Conservation (phyloP, 2,329 filamentous ascomycete species). For the Aureobasidium uvarum region DNA sequence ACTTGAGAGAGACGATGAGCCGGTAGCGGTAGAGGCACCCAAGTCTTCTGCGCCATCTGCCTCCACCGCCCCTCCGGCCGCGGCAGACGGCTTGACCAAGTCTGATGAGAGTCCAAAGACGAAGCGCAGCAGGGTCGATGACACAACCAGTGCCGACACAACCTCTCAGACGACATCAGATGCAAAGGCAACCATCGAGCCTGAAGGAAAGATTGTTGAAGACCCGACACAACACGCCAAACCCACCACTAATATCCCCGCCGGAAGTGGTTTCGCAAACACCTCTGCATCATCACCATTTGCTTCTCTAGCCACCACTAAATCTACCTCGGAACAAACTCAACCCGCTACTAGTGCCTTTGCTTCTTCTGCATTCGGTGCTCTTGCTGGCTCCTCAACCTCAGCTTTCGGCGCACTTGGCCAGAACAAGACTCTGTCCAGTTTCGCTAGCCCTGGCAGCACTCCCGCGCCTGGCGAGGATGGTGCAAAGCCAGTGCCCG, state of each 20-base stretch:
- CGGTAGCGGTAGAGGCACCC: not conserved
- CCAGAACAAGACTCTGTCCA: constrained; percentile 33
- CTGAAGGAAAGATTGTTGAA: constrained; percentile 30
- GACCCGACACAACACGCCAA: constrained; percentile 32
- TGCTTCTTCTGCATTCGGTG: constrained; percentile 48
- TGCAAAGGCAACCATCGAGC: constrained; percentile 23
- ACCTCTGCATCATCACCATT: constrained; percentile 51
- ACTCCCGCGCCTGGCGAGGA: constrained; percentile 23
- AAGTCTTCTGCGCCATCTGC: constrained; percentile 28
- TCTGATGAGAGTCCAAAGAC: constrained; percentile 48
- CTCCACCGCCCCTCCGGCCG: constrained; percentile 3
- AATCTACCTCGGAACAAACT: constrained; percentile 37
- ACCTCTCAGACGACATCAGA: constrained; percentile 22
- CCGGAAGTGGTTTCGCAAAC: constrained; percentile 47
- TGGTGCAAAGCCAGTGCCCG: constrained; percentile 20
- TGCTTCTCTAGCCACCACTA: constrained; percentile 43
- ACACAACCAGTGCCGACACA: constrained; percentile 26
- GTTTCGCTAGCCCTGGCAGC: constrained; percentile 33
- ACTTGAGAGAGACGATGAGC: constrained; percentile 11
- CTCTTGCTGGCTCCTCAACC: constrained; percentile 42
- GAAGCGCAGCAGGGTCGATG: constrained; percentile 46
- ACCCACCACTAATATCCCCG: constrained; percentile 35
- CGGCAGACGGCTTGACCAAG: constrained; percentile 30
- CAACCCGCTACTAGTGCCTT: constrained; percentile 51
- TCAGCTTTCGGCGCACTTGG: constrained; percentile 41